Conservation (phyloP, 805 yeast genomes). For the Ogataea methanolica region DNA sequence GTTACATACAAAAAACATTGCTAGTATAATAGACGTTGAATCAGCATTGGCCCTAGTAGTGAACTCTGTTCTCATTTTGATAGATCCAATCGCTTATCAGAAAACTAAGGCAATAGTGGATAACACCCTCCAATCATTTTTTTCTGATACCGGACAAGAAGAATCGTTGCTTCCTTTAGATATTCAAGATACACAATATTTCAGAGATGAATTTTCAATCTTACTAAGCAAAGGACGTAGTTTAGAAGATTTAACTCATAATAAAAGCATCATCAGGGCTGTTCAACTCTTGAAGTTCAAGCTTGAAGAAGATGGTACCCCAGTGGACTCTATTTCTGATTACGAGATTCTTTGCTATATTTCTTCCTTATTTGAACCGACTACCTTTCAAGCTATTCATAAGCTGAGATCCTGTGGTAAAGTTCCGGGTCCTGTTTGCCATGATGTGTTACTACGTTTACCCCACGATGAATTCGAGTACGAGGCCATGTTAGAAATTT, state of each 20-base stretch:
- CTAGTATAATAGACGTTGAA: constrained; percentile 19
- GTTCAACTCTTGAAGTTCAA: constrained; percentile 18
- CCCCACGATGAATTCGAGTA: constrained; percentile 25
- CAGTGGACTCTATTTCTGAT: constrained; percentile 11
- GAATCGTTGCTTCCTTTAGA: background rate
- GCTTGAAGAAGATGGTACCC: constrained; percentile 11
- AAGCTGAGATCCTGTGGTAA: constrained; percentile 11
- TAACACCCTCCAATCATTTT: background rate
- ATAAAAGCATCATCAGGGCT: constrained; percentile 4
- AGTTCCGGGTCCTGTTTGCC: constrained; percentile 25
- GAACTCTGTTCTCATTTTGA: constrained; percentile 12
- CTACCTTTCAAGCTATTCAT: constrained; percentile 13
- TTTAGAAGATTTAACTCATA: background rate
- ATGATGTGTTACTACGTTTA: constrained; percentile 25
- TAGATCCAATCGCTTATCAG: background rate
- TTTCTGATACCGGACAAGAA: background rate
- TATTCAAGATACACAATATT: background rate
- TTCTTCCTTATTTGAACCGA: constrained; percentile 24
- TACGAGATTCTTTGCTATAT: constrained; percentile 22
- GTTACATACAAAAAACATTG: background rate
- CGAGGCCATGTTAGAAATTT: constrained; percentile 20
- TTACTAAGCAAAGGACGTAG: background rate
- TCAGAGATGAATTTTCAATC: background rate
- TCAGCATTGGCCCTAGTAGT: constrained; percentile 21
- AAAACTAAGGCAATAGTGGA: background rate